Evolutionary conservation across 2,329 filamentous ascomycete genomes (phyloP).

Genomic region (Trichophyton verrucosum): DNA sequence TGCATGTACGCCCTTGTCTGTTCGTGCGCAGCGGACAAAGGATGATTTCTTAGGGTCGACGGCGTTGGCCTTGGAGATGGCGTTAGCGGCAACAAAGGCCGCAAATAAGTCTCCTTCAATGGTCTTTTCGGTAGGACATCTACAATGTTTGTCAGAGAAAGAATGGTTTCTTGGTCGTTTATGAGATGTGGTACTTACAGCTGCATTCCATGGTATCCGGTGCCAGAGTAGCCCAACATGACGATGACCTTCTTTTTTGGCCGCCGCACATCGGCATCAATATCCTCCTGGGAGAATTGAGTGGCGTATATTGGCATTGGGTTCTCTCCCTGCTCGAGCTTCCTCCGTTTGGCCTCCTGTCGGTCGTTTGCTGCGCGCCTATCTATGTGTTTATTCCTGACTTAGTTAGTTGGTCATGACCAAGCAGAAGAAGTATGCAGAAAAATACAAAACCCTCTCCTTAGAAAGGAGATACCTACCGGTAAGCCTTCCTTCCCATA

Average conservation of each 20-base stretch:
- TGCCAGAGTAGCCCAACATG: conserved; percentile 88
- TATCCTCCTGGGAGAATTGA: conserved; percentile 63
- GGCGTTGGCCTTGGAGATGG: conserved; percentile 93
- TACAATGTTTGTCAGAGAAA: conserved; percentile 13
- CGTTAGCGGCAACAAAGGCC: conserved; percentile 79
- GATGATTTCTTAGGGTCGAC: conserved; percentile 94
- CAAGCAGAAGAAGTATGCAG: background rate
- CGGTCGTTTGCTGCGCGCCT: conserved; percentile 41
- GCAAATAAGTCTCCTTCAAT: conserved; percentile 93
- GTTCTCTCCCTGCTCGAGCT: conserved; percentile 36
- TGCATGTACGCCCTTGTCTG: conserved; percentile 94
- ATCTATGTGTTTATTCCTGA: conserved; percentile 40
- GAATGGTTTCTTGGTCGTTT: background rate
- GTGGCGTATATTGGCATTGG: conserved; percentile 42
- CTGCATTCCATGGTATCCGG: conserved; percentile 95
- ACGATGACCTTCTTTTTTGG: conserved; percentile 97
- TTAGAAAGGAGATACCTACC: conserved; percentile 32
- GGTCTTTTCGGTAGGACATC: conserved; percentile 59
- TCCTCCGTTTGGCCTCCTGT: conserved; percentile 45
- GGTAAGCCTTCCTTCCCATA: conserved; percentile 54
- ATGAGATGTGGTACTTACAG: conserved; percentile 37
- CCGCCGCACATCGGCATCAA: conserved; percentile 69
- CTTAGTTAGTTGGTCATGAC: conserved; percentile 35
- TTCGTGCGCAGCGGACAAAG: conserved; percentile 83
- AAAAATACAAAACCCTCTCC: background rate